Evolutionary conservation across 495 filamentous ascomycete genomes (phyloP), one percentile per base, ranked within the genome.

Genomic region (Talaromyces thailandensis): DNA sequence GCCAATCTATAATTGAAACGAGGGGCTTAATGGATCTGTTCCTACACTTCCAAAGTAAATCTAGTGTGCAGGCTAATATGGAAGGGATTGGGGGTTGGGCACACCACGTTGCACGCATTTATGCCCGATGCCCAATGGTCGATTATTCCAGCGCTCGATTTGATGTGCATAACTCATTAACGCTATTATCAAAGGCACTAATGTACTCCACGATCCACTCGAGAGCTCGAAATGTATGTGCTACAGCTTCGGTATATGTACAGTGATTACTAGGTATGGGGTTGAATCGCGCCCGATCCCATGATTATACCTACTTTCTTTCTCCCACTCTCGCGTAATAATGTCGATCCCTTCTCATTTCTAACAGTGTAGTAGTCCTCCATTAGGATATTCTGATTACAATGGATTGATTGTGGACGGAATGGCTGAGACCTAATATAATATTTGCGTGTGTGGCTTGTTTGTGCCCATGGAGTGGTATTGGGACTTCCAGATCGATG

Each of bases 101-200:
- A 61, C 43, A 24, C 23, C 43, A 61, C 23, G 51, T 60, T 58
- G 28, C 58, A 60, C 58, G 59, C 59, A 61, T 61, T 16, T 51
- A 61, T 61, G 59, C 59, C 59, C 26, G 43, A 61, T 61, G 59
- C 25, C 59, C 59, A 28, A 61, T 61, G 40, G 43, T 24, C 26
- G 16, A 55, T 48, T 48, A 48, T 18, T 48, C 5, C 43, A 48
- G 21, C 43, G 14, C 18, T 48, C 43, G 5, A 48, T 48, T 48
- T n/a, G 43, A 48, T 21, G n/a, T 23, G 8, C 9, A 48, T 23
- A 21, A 21, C 0, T 48, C 8, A 48, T 48, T 23, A 21, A 48
- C 5, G 51, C 24, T 55, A 55, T 16, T 12, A 52, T 24, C 4
- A 25, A 6, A 14, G 14, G 11, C 55, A 35, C 29, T 57, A 57